Evolutionary conservation across 2,329 filamentous ascomycete species (phyloP).

Genomic region (Calonectria montana): DNA sequence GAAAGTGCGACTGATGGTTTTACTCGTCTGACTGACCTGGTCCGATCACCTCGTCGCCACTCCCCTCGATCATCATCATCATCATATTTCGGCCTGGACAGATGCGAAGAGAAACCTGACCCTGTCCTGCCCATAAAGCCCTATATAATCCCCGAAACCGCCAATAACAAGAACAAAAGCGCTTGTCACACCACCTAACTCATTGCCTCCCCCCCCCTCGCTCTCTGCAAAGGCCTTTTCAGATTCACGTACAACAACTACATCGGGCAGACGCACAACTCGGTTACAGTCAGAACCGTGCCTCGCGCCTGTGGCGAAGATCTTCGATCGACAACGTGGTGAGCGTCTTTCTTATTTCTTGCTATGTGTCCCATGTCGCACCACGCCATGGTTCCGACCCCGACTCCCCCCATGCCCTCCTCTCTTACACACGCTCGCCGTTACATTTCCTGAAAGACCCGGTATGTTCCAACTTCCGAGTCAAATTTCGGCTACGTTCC

Average conservation of each 20-base stretch:
- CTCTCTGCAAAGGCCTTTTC: not conserved
- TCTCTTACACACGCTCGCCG: conserved; percentile 10
- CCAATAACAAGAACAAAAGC: not conserved
- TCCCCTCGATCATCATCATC: conserved; percentile 7
- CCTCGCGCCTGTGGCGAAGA: conserved; percentile 6
- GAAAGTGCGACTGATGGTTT: not conserved
- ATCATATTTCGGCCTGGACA: not conserved
- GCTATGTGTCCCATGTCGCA: not conserved
- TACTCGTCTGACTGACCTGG: conserved; percentile 9
- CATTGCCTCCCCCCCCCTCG: not conserved
- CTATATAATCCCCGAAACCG: not conserved
- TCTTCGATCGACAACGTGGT: conserved; percentile 13
- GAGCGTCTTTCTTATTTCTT: conserved; percentile 2
- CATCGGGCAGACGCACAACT: not conserved
- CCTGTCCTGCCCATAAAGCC: not conserved
- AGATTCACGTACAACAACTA: not conserved
- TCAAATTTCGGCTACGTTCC: conserved; percentile 9
- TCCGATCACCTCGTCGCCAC: conserved; percentile 12
- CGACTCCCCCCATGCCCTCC: not conserved
- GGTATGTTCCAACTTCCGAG: not conserved
- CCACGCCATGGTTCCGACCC: conserved; percentile 7
- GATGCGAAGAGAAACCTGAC: not conserved
- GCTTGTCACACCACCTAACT: not conserved
- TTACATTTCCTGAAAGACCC: conserved; percentile 1
- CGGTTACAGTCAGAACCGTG: not conserved